Conservation (phyloP, 2,329 filamentous ascomycete genomes). For the Verticillium klebahnii region DNA sequence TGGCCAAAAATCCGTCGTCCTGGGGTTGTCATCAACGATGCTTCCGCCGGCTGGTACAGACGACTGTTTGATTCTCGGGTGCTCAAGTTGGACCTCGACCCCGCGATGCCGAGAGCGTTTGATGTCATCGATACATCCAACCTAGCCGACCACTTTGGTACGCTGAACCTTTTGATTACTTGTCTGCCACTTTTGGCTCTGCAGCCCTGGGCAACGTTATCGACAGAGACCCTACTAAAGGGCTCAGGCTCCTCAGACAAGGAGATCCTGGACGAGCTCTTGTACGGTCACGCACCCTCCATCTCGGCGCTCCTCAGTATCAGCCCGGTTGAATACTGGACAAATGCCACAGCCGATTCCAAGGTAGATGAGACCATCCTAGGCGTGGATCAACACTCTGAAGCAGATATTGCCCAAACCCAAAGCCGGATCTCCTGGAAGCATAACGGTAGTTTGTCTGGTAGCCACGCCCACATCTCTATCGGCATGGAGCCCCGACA, state of each 20-base stretch:
- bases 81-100: conserved; percentile 32
- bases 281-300: conserved; percentile 41
- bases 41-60: conserved; percentile 35
- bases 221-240: conserved; percentile 22
- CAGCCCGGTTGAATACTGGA: conserved; percentile 43
- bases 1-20: no score
- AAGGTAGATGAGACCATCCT: conserved; percentile 33
- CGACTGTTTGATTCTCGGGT: conserved; percentile 31
- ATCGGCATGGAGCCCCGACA: conserved; percentile 26
- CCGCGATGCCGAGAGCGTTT: conserved; percentile 30
- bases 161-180: conserved; percentile 34
- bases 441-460: conserved; percentile 24
- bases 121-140: conserved; percentile 53
- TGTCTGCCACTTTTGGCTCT: conserved; percentile 40
- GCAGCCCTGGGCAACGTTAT: conserved; percentile 39
- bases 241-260: conserved; percentile 17
- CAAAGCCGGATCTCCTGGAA: conserved; percentile 31
- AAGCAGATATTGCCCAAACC: conserved; percentile 11
- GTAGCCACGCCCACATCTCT: neutral
- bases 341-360: conserved; percentile 38
- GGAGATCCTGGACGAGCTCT: conserved; percentile 31
- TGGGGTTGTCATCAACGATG: conserved; percentile 17
- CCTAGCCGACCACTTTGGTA: conserved; percentile 32
- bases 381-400: conserved; percentile 6
- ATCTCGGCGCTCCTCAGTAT: conserved; percentile 48